These are phyloP conservation scores for Torulaspora gathmanii DNA, from an alignment of 805 yeast species.

Conservation along the genomic window DNA sequence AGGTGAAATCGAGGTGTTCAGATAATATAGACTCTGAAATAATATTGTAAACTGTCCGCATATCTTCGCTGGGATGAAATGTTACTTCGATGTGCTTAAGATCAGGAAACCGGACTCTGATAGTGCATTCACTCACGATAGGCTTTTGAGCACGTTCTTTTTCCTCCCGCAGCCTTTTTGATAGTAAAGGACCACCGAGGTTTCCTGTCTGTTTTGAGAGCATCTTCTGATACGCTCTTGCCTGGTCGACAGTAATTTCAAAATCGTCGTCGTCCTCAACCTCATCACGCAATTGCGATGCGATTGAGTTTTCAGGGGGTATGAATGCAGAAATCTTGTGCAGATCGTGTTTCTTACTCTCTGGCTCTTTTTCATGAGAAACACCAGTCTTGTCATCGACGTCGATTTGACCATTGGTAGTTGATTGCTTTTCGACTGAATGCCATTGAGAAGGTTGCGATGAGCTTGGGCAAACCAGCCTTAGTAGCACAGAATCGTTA, in stretches of 20 bases:
- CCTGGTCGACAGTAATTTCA: constrained; percentile 50
- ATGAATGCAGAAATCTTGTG: constrained; percentile 24
- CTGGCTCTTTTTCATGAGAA: not conserved
- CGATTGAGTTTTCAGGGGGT: constrained; percentile 18
- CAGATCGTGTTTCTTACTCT: constrained; percentile 7
- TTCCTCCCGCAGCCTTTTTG: constrained; percentile 40
- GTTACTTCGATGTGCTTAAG: constrained; percentile 46
- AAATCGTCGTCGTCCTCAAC: constrained; percentile 39
- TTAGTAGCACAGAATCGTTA: constrained; percentile 14
- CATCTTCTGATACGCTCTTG: constrained; percentile 48
- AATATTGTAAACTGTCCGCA: constrained; percentile 29
- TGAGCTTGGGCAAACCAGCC: constrained; percentile 2
- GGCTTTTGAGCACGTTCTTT: constrained; percentile 28
- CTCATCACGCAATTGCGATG: constrained; percentile 7
- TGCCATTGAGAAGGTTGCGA: not conserved
- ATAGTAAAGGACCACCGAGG: constrained; percentile 40
- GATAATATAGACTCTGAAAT: constrained; percentile 32
- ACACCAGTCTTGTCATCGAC: not conserved
- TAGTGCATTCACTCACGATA: constrained; percentile 32
- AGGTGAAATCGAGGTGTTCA: constrained; percentile 34
- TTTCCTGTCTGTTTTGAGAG: constrained; percentile 40
- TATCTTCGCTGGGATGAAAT: constrained; percentile 44
- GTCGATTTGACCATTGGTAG: not conserved
- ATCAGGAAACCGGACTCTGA: constrained; percentile 59
- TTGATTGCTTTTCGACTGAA: not conserved